Percentiles rank a stretch among this genome's conserved stretches.
These are phyloP conservation scores for Erysimum cheiranthoides DNA, from an alignment of 345 rosid genomes.

Conservation along the genomic window DNA sequence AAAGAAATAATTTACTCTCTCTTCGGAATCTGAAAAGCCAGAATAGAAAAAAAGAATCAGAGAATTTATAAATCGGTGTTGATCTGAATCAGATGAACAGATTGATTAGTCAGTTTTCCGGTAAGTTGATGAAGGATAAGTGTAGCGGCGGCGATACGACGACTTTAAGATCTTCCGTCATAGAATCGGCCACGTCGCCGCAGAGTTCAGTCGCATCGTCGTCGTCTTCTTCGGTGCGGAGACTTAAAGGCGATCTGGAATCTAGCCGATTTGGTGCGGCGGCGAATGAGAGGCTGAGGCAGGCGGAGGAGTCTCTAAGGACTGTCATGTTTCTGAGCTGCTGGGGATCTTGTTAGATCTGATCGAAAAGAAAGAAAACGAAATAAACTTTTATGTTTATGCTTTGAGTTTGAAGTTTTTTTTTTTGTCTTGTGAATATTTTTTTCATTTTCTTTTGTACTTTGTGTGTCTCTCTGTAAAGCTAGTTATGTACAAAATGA, in stretches of 20 bases:
- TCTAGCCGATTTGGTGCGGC: slow-evolving; percentile 46
- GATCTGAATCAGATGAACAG: slow-evolving; percentile 40
- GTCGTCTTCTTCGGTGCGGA: slow-evolving; percentile 52
- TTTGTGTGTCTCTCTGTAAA: background rate
- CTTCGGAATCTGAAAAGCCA: slow-evolving; percentile 33
- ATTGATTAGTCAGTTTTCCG: slow-evolving; percentile 45
- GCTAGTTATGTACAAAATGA: background rate
- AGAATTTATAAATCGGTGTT: background rate
- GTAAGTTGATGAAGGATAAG: slow-evolving; percentile 64
- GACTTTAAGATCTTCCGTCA: slow-evolving; percentile 49
- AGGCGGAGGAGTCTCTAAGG: slow-evolving; percentile 79
- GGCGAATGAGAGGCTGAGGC: slow-evolving; percentile 54
- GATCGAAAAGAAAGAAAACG: background rate
- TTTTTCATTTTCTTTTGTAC: background rate
- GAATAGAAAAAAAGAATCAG: background rate
- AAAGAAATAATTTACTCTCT: too few species aligned
- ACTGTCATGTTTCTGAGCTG: slow-evolving; percentile 88
- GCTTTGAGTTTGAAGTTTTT: background rate
- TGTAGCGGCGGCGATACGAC: slow-evolving; percentile 46
- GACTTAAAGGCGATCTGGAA: slow-evolving; percentile 53
- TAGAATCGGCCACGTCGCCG: slow-evolving; percentile 43
- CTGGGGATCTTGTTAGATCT: slow-evolving; percentile 70
- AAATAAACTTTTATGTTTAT: background rate
- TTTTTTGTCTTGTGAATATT: slow-evolving; percentile 9
- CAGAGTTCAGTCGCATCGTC: slow-evolving; percentile 19